Percentiles rank a stretch among this genome's conserved stretches.
Conservation (phyloP, 352 stramenopile species). For the Phytophthora sp. region DNA sequence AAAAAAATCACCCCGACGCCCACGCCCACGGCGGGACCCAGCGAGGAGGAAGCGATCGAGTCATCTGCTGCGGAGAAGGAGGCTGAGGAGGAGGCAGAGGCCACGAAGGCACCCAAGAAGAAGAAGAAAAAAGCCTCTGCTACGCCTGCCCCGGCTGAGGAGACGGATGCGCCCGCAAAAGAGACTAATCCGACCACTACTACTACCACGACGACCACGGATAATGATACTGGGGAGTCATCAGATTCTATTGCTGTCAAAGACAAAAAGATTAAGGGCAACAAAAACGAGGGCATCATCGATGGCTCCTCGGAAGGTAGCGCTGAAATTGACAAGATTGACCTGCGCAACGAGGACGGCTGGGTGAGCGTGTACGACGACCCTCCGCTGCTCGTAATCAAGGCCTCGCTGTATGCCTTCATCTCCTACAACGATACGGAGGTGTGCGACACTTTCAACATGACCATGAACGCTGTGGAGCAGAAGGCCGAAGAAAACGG, state of each 20-base stretch:
- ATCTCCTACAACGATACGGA: conserved; percentile 85
- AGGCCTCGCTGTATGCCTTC: conserved; percentile 87
- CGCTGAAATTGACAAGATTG: conserved; percentile 87
- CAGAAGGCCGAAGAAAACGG: conserved; percentile 78
- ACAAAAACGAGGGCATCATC: conserved; percentile 79
- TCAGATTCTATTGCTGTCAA: conserved; percentile 33
- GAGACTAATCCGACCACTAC: conserved; percentile 19
- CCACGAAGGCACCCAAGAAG: conserved; percentile 44
- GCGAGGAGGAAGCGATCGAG: not conserved
- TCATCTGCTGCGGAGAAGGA: conserved; percentile 40
- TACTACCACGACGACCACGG: conserved; percentile 3
- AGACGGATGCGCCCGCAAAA: conserved; percentile 9
- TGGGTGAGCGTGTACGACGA: conserved; percentile 88
- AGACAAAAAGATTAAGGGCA: conserved; percentile 77
- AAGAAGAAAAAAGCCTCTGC: conserved; percentile 31
- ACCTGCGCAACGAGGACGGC: conserved; percentile 69
- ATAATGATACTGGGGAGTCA: conserved; percentile 5
- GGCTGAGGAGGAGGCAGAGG: conserved; percentile 46
- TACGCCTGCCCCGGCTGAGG: conserved; percentile 13
- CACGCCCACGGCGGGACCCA: conserved; percentile 1
- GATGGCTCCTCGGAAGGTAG: conserved; percentile 80
- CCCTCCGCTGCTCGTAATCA: conserved; percentile 79
- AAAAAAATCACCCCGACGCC: conserved; percentile 8
- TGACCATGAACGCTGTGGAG: conserved; percentile 87
- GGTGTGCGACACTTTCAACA: conserved; percentile 87